These are phyloP conservation scores for Alternaria viburni DNA, from an alignment of 2,329 filamentous ascomycete species.

Conservation along the genomic window DNA sequence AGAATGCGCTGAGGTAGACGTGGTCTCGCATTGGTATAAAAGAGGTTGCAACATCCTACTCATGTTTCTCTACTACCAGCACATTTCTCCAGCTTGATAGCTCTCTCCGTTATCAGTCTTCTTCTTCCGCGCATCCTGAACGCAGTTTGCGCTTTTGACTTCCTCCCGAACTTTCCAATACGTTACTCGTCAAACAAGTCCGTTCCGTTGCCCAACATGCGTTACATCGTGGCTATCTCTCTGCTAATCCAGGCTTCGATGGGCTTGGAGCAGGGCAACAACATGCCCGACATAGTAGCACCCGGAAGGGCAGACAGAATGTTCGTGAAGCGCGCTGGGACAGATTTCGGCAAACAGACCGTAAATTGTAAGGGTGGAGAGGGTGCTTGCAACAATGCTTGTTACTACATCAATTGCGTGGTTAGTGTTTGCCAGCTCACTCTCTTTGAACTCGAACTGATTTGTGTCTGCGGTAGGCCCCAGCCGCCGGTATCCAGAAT, in stretches of 20 bases:
- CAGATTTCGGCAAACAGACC: constrained; percentile 13
- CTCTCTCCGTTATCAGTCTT: neutral
- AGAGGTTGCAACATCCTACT: neutral
- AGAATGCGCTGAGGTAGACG: neutral
- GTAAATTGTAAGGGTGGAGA: constrained; percentile 11
- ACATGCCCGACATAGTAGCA: neutral
- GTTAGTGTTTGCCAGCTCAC: neutral
- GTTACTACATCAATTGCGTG: constrained; percentile 20
- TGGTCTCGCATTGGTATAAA: neutral
- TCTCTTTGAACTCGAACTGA: neutral
- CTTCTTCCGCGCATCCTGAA: neutral
- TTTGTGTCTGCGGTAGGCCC: neutral
- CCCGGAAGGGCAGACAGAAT: neutral
- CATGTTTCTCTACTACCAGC: neutral
- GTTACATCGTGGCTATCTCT: neutral
- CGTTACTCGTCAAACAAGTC: neutral
- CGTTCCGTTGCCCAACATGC: neutral
- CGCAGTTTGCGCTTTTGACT: neutral
- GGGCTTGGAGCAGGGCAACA: neutral
- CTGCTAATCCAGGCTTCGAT: neutral
- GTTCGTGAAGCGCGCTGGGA: neutral
- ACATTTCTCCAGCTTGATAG: neutral
- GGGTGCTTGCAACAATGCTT: constrained; percentile 24
- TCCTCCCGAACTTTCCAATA: neutral
- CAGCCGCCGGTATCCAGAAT: constrained; percentile 1